Evolutionary conservation across 345 rosid species (phyloP), one percentile per base, ranked within the genome.

Genomic region (Barbarea vulgaris): DNA sequence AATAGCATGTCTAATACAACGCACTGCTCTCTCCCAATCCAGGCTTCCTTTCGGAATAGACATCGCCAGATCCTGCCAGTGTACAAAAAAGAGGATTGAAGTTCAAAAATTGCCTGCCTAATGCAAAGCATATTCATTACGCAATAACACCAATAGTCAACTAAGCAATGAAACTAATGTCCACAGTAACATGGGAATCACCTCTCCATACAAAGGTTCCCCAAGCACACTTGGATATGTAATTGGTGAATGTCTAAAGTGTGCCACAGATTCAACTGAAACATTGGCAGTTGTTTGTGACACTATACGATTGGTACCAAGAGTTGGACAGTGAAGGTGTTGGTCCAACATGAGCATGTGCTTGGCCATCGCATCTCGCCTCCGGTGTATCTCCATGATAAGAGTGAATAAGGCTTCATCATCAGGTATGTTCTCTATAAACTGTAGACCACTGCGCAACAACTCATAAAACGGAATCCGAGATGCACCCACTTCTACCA

Each of bases 1-100:
- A 81, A 95, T 86, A 72, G 96, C 98, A 79, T 95, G 98, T 69
- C 96, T 89, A 80, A 95, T 81, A 82, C 99, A 93, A 37, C 97
- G 93, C 81, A 93, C 83, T 64, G 98, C 98, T 87, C 99, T 93
- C 81, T 95, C 98, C 99, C 99, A 95, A 63, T 95, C 99, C 76
- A 95, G 82, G 85, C 99, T 90, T 83, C 97, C 97, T 81, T 84
- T 84, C 77, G 88, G 96, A 80, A 95, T 89, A 66, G 89, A 89
- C 77, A 52, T 86, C 31, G 99, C 97, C 80, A 92, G 89, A 78
- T 95, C 99, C 99, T 96, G 79, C 52, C 79, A 69, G 24, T 11
- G 47, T 27, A 9, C 19, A n/a, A 7, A 55, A 21, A 70, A 31
- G 11, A 77, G n/a, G 17, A 64, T 31, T 51, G 33, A 73, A 72